phyloP scores from a whole-genome alignment of 2,329 filamentous ascomycete species.

The Sclerotiophoma versabilis region DNA sequence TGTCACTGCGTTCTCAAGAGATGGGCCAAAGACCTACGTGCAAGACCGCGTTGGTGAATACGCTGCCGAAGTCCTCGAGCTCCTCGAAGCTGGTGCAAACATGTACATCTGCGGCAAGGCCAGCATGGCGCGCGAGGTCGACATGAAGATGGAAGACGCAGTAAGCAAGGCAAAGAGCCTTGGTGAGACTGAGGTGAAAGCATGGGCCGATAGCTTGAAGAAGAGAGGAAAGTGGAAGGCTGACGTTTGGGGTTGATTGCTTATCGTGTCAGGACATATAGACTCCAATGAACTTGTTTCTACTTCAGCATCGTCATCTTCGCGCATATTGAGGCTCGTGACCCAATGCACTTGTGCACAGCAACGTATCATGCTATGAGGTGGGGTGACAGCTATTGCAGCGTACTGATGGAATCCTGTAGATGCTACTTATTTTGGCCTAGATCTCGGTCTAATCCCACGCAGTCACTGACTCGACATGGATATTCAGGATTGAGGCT shows the following conservation, averaged over 20 bases:
- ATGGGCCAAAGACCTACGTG: slow-evolving; percentile 43
- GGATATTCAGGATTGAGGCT: not conserved
- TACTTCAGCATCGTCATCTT: not conserved
- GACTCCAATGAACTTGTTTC: not conserved
- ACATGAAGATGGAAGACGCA: slow-evolving; percentile 48
- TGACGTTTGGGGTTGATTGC: slow-evolving; percentile 59
- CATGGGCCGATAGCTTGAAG: slow-evolving; percentile 59
- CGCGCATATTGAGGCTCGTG: not conserved
- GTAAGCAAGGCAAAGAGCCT: slow-evolving; percentile 48
- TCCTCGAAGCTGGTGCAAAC: slow-evolving; percentile 50
- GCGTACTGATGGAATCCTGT: not conserved
- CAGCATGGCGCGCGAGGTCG: slow-evolving; percentile 54
- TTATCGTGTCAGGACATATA: slow-evolving; percentile 4
- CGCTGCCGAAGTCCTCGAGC: slow-evolving; percentile 37
- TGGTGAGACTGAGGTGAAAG: slow-evolving; percentile 51
- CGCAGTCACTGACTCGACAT: not conserved
- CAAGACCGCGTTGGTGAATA: slow-evolving; percentile 49
- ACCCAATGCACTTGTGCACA: not conserved
- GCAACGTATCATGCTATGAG: not conserved
- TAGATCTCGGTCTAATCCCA: not conserved
- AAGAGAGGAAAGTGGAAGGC: slow-evolving; percentile 61
- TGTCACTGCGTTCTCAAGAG: slow-evolving; percentile 37
- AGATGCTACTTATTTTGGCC: not conserved
- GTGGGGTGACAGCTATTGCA: not conserved
- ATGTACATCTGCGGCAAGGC: slow-evolving; percentile 52